These are phyloP conservation scores for Trichosporon faecale DNA, from an alignment of 1,284 basidiomycete species.

Conservation along the genomic window DNA sequence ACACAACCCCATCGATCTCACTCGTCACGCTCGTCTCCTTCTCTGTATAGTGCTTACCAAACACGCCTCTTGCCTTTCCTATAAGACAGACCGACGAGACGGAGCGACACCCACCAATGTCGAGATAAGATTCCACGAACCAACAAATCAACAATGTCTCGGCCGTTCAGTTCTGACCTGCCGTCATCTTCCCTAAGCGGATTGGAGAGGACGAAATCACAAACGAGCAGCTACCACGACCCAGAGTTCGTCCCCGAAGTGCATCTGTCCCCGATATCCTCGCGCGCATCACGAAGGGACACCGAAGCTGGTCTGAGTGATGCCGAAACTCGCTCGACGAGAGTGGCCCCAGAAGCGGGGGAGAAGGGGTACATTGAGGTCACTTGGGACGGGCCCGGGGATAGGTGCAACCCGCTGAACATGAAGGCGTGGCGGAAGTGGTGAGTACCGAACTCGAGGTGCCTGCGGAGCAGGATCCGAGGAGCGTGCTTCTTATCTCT, in stretches of 20 bases:
- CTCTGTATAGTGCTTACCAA: too few species aligned
- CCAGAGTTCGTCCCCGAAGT: slow-evolving; percentile 1
- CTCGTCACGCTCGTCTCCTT: too few species aligned
- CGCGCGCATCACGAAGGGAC: background rate
- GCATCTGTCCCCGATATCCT: background rate
- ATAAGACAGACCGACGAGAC: too few species aligned
- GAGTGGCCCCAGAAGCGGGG: background rate
- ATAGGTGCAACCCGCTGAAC: slow-evolving; percentile 41
- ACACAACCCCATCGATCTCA: background rate
- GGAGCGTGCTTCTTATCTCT: too few species aligned
- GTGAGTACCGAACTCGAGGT: slow-evolving; percentile 24
- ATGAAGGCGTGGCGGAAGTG: slow-evolving; percentile 40
- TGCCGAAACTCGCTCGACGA: background rate
- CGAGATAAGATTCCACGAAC: background rate
- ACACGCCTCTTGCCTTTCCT: too few species aligned
- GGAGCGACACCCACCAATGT: too few species aligned
- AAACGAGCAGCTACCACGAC: background rate
- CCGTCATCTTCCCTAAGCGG: background rate
- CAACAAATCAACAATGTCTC: background rate
- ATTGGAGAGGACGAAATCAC: background rate
- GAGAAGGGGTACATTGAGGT: slow-evolving; percentile 35
- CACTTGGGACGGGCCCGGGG: slow-evolving; percentile 39
- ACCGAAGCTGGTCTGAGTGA: background rate
- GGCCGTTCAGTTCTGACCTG: background rate
- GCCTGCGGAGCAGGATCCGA: too few species aligned